These are phyloP conservation scores for Lachnellula willkommii DNA, from an alignment of 2,329 filamentous ascomycete genomes.

Conservation along the genomic window DNA sequence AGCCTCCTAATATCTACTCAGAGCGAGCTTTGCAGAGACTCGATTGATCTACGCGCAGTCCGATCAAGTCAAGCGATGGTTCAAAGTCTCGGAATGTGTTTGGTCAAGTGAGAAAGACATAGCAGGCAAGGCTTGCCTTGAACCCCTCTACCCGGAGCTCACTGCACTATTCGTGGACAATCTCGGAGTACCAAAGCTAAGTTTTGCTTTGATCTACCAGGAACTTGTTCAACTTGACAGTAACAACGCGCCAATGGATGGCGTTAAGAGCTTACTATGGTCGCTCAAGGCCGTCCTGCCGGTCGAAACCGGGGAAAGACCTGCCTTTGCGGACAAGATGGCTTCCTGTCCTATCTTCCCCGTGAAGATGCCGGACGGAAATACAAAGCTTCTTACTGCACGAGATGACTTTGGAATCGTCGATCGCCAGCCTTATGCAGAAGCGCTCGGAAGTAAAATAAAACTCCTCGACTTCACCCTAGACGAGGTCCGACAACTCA, in stretches of 20 bases:
- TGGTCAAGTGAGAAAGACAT: slow-evolving; percentile 1
- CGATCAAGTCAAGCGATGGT: background rate
- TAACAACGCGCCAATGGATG: background rate
- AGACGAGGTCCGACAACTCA: background rate
- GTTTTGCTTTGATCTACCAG: background rate
- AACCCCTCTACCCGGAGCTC: background rate
- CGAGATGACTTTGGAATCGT: background rate
- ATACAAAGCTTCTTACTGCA: background rate
- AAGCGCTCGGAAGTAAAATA: background rate
- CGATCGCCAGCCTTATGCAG: background rate
- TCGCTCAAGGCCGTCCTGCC: background rate
- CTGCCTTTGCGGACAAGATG: background rate
- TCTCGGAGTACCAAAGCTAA: background rate
- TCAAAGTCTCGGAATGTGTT: background rate
- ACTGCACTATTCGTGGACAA: background rate
- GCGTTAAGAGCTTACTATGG: background rate
- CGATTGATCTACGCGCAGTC: background rate
- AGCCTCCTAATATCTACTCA: too few species aligned
- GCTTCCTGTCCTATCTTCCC: background rate
- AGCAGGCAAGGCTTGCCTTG: background rate
- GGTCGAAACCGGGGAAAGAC: background rate
- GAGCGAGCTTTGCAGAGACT: background rate
- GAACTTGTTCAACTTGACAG: background rate
- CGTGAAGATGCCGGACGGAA: background rate
- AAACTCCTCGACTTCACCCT: background rate